Conservation (phyloP, 2,329 filamentous ascomycete genomes). For the Pyrenophora seminiperda region DNA sequence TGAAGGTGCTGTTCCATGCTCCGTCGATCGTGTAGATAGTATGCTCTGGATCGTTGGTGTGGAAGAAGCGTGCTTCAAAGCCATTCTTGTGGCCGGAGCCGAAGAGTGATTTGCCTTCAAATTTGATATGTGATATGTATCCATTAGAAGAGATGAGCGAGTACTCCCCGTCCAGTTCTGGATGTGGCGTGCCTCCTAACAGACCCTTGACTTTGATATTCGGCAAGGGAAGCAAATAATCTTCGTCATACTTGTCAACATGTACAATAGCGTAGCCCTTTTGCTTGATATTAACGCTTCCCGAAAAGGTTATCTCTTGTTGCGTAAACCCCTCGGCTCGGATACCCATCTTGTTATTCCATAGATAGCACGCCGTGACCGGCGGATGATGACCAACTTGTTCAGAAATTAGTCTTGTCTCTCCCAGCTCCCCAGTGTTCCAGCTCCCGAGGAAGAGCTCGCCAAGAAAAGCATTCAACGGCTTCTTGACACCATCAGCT, state of each 20-base stretch:
- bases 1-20: slow-evolving; percentile 50
- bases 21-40: slow-evolving; percentile 49
- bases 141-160: slow-evolving; percentile 51
- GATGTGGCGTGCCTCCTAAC: slow-evolving; percentile 51
- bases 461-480: slow-evolving; percentile 57
- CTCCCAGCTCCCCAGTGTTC: slow-evolving; percentile 42
- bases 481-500: slow-evolving; percentile 56
- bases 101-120: slow-evolving; percentile 51
- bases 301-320: slow-evolving; percentile 55
- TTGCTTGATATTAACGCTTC: slow-evolving; percentile 54
- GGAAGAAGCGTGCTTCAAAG: slow-evolving; percentile 48
- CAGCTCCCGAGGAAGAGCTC: slow-evolving; percentile 53
- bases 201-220: slow-evolving; percentile 55
- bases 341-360: slow-evolving; percentile 52
- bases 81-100: slow-evolving; percentile 51
- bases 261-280: slow-evolving; percentile 54
- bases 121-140: slow-evolving; percentile 51
- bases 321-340: slow-evolving; percentile 54
- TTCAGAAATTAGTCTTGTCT: slow-evolving; percentile 51
- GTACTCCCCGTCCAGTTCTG: slow-evolving; percentile 51
- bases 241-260: slow-evolving; percentile 52
- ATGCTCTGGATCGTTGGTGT: slow-evolving; percentile 39
- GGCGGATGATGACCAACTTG: slow-evolving; percentile 56
- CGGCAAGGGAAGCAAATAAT: slow-evolving; percentile 54
- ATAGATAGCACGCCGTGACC: slow-evolving; percentile 55